Base-by-base conservation (phyloP, 2,329 filamentous ascomycete genomes). In the Talaromyces sp. region DNA sequence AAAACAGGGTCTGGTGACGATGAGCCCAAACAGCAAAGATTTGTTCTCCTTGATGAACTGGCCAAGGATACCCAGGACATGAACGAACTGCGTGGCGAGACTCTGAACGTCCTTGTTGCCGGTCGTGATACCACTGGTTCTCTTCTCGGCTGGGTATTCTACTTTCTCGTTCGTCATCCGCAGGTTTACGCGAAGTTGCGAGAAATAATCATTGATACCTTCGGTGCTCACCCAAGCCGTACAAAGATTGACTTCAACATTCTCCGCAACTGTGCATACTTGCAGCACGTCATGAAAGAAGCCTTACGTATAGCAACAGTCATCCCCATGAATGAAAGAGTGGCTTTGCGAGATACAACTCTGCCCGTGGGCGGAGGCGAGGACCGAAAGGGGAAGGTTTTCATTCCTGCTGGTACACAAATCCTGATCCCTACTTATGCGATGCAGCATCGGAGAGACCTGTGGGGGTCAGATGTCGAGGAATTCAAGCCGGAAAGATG, bases 391-490 rank as follows among this genome's bases (percentile, higher is more conserved):
- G 74, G 79, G 43, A 88, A 88, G 0, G 68, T 93, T 1, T 83
- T 84, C 59, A 74, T 91, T 8, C 81, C 82, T 59, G 87, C 89
- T 70, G 84, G 86, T 66, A 85, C 84, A 1, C 72, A 81, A 5
- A 77, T 94, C 60, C 78, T 75, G 46, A 94, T 91, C 77, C 85
- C 80, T 48, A 80, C 87, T 0, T 80, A 90, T 56, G 73, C 83
- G 5, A 89, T 93, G 87, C 89, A 94, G 67, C 84, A 89, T 1
- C 83, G 88, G 13, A 70, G 69, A 39, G 79, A 81, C 35, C 67
- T 77, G 56, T 81, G 73, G 68, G 78, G 78, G 1, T 53, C 65
- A 0, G 79, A 81, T 50, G 77, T 77, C 0, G 70, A 77, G 0
- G 54, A 55, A n/a, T 60, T 62, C 53, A 57, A 50, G 21, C 60